phyloP scores from a whole-genome alignment of 75 land plant species.

The Isoetes taiwanensis region DNA sequence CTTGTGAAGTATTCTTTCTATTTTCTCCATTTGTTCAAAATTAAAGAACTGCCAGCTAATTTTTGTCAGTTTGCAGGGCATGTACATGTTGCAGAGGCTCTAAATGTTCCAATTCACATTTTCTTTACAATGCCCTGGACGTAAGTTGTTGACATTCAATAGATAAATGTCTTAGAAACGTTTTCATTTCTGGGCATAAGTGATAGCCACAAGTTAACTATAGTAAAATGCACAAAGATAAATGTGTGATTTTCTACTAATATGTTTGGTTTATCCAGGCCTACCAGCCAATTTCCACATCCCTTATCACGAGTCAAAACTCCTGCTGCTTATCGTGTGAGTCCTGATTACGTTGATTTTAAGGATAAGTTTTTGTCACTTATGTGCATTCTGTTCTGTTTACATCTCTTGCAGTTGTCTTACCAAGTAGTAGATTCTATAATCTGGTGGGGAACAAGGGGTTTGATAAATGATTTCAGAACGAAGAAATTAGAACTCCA shows the following conservation, averaged over 20 bases:
- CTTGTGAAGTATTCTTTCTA: too few relatives aligned
- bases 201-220: neutral
- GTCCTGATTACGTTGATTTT: neutral
- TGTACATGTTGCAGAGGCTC: slow-evolving; percentile 7
- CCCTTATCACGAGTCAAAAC: neutral
- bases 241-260: neutral
- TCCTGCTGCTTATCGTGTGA: neutral
- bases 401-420: neutral
- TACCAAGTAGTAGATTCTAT: slow-evolving; percentile 3
- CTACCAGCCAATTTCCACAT: slow-evolving; percentile 1
- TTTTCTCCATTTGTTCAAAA: too few relatives aligned
- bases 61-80: neutral
- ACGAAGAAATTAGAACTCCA: neutral
- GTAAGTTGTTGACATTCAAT: too few relatives aligned
- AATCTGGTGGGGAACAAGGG: neutral
- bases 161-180: neutral
- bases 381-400: neutral
- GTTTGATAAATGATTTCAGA: slow-evolving; percentile 6
- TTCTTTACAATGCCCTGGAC: slow-evolving; percentile 8
- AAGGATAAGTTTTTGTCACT: neutral
- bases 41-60: too few relatives aligned
- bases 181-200: neutral
- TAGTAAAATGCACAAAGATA: neutral
- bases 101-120: slow-evolving; percentile 5
- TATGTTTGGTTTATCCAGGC: neutral